A percentile compares a stretch with the other conserved stretches of the same genome.
Conservation (phyloP, 495 filamentous ascomycete species). For the Podospora bellae-mahoneyi region DNA sequence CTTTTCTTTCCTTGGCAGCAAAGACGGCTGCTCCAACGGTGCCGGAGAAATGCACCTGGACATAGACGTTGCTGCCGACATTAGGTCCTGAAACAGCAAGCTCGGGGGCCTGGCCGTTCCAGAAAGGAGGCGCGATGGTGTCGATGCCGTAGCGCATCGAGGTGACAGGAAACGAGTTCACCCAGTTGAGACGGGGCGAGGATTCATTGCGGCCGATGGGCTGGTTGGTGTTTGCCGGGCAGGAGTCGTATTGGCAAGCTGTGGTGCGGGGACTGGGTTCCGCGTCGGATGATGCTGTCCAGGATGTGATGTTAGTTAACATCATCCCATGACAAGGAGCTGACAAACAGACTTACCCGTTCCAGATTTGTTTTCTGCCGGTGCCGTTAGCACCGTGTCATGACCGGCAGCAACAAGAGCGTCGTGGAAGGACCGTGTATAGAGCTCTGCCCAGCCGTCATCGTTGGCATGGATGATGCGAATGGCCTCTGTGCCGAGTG, state of each 20-base stretch:
- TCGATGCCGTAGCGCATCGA: conserved; percentile 62
- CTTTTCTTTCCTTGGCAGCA: conserved; percentile 49
- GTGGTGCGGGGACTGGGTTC: conserved; percentile 43
- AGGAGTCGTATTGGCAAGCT: conserved; percentile 58
- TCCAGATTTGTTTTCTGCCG: conserved; percentile 64
- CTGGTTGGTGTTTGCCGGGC: conserved; percentile 49
- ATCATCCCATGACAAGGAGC: not conserved
- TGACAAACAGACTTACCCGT: conserved; percentile 42
- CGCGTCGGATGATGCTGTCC: conserved; percentile 50
- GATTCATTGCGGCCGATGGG: conserved; percentile 54
- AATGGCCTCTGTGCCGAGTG: conserved; percentile 16
- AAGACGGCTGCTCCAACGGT: conserved; percentile 61
- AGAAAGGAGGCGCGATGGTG: conserved; percentile 49
- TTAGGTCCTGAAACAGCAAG: conserved; percentile 64
- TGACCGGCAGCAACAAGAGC: conserved; percentile 52
- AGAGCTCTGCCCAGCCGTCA: conserved; percentile 69
- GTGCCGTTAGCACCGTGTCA: conserved; percentile 58
- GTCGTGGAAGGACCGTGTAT: conserved; percentile 56
- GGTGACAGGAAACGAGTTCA: conserved; percentile 66
- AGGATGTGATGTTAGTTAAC: not conserved
- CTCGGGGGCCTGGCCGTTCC: conserved; percentile 47
- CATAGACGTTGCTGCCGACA: conserved; percentile 58
- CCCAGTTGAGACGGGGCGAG: conserved; percentile 60
- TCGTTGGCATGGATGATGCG: conserved; percentile 67
- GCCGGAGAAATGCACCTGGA: conserved; percentile 54